These are phyloP conservation scores for Calonectria multiphialidica DNA, from an alignment of 2,329 filamentous ascomycete species.

Conservation along the genomic window DNA sequence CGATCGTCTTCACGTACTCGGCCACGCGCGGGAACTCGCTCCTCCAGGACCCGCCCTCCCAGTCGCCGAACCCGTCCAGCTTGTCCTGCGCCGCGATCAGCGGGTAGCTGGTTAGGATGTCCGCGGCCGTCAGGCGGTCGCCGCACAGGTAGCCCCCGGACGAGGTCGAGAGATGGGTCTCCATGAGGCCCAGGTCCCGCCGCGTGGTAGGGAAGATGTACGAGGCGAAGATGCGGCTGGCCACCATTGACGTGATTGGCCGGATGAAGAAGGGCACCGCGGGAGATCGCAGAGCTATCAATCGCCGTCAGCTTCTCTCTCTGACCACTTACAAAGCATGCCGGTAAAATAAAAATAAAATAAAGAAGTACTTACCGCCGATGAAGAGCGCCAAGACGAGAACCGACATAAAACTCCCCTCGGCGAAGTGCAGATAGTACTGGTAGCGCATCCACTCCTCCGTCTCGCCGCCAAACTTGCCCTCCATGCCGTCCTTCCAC, in stretches of 20 bases:
- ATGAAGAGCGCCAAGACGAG: constrained; percentile 75
- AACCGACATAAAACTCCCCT: constrained; percentile 84
- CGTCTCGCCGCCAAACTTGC: constrained; percentile 69
- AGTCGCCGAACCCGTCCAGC: constrained; percentile 56
- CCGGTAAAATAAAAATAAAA: background rate
- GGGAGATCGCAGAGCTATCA: constrained; percentile 56
- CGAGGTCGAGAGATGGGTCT: constrained; percentile 61
- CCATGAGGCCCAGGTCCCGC: constrained; percentile 62
- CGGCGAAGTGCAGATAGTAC: constrained; percentile 85
- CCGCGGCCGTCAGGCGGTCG: constrained; percentile 61
- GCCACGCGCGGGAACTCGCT: constrained; percentile 57
- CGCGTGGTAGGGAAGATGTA: constrained; percentile 62
- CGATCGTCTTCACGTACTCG: constrained; percentile 60
- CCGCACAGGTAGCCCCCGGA: constrained; percentile 63
- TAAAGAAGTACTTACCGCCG: constrained; percentile 50
- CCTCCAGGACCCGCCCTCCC: constrained; percentile 54
- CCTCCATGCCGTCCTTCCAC: constrained; percentile 70
- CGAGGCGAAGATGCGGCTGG: constrained; percentile 52
- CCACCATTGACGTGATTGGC: constrained; percentile 62
- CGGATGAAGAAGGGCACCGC: constrained; percentile 66
- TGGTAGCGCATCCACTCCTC: constrained; percentile 70
- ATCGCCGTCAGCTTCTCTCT: background rate
- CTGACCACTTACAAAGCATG: too few relatives aligned
- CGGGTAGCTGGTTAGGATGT: constrained; percentile 66
- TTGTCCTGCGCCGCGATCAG: constrained; percentile 58